Conservation (phyloP, 2,329 filamentous ascomycete species). For the Arthrobotrys pseudoclavata region DNA sequence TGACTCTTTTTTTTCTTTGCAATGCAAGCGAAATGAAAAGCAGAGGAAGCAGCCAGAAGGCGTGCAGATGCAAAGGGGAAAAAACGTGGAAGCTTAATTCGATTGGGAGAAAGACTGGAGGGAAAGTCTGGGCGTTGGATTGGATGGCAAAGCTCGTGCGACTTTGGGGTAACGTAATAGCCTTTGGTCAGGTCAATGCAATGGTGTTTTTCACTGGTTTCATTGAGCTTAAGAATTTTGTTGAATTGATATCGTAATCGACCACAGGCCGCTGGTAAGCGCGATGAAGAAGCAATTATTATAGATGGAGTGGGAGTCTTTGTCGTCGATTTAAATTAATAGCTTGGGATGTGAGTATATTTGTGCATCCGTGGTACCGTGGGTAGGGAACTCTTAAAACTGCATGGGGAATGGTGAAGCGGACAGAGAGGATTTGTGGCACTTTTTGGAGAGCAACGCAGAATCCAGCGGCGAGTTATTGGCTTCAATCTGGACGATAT, state of each 20-base stretch:
- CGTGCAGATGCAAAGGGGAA: constrained; percentile 31
- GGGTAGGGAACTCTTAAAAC: constrained; percentile 47
- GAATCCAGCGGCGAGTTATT: background rate
- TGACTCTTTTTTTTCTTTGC: constrained; percentile 1
- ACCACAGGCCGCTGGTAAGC: constrained; percentile 44
- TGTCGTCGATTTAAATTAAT: constrained; percentile 14
- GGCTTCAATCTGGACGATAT: background rate
- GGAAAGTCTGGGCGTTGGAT: constrained; percentile 48
- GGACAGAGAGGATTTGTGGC: constrained; percentile 34
- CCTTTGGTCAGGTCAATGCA: background rate
- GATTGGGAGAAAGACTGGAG: constrained; percentile 18
- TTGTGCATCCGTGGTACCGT: background rate
- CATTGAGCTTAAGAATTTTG: constrained; percentile 27
- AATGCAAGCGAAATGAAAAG: constrained; percentile 13
- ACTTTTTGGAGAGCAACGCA: constrained; percentile 42
- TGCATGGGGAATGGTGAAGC: constrained; percentile 49
- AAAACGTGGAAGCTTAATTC: constrained; percentile 39
- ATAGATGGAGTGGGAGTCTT: constrained; percentile 3
- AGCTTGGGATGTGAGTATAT: background rate
- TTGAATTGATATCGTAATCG: constrained; percentile 24
- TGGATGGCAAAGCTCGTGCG: constrained; percentile 25
- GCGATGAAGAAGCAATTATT: constrained; percentile 45
- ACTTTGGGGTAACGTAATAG: constrained; percentile 21
- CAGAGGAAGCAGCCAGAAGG: background rate
- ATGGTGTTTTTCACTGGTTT: background rate